Percentiles rank a stretch among this genome's conserved stretches.
Conservation (phyloP, 176 grass and related monocot genomes). For the Luzula sylvatica region DNA sequence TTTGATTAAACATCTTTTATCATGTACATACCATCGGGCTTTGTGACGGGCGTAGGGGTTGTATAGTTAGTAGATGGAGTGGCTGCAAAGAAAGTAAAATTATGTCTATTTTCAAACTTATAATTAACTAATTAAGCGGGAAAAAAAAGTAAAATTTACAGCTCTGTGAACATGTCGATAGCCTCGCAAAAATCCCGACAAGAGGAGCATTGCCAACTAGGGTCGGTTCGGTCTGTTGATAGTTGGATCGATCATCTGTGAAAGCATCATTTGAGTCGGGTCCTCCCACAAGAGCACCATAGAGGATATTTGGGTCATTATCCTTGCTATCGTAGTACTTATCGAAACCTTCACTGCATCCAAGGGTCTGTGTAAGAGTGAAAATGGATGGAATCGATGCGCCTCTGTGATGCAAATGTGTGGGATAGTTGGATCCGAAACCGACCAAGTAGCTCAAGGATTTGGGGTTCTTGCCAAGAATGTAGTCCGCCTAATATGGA, state of each 20-base stretch:
- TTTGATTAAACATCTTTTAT: no score
- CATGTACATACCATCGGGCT: slow-evolving; percentile 6
- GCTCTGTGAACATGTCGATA: slow-evolving; percentile 11
- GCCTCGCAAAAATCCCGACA: slow-evolving; percentile 55
- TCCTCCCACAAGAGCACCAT: slow-evolving; percentile 68
- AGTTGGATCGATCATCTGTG: slow-evolving; percentile 52
- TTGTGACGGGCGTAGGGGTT: not conserved
- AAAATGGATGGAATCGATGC: slow-evolving; percentile 62
- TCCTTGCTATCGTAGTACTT: slow-evolving; percentile 53
- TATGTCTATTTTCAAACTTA: not conserved
- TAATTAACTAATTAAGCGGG: slow-evolving; percentile 2
- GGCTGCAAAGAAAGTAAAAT: not conserved
- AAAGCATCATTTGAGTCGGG: slow-evolving; percentile 59
- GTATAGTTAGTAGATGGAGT: not conserved
- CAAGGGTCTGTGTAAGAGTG: slow-evolving; percentile 20
- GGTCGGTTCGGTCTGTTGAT: slow-evolving; percentile 67
- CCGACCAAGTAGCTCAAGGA: slow-evolving; percentile 87
- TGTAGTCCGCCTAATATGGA: slow-evolving; percentile 49
- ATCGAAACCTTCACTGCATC: slow-evolving; percentile 79
- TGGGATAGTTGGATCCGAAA: slow-evolving; percentile 41
- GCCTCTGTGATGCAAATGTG: slow-evolving; percentile 76
- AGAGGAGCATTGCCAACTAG: slow-evolving; percentile 53
- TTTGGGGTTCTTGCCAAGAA: slow-evolving; percentile 73
- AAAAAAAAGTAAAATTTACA: slow-evolving; percentile 8
- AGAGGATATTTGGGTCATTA: slow-evolving; percentile 54